Evolutionary conservation across 2,329 filamentous ascomycete species (phyloP).

Genomic region (Zasmidium cellare): DNA sequence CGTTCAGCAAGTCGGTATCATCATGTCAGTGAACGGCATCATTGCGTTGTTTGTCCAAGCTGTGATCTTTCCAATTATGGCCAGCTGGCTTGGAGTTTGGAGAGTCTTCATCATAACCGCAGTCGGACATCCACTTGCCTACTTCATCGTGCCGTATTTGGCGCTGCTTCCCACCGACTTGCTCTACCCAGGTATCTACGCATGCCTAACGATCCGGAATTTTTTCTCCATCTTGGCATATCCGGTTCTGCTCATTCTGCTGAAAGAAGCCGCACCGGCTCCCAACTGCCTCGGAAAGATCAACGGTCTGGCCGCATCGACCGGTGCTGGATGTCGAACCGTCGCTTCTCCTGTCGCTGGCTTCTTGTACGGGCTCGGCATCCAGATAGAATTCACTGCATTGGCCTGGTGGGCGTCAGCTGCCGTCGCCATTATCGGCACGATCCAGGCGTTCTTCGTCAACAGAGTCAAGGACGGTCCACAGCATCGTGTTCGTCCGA

Average conservation of each 20-base stretch:
- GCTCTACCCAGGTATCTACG: conserved; percentile 64
- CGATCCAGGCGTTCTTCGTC: conserved; percentile 58
- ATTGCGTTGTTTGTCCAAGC: conserved; percentile 74
- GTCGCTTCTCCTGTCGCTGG: conserved; percentile 68
- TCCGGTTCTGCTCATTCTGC: conserved; percentile 67
- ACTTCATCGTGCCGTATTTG: conserved; percentile 69
- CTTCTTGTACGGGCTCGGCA: conserved; percentile 64
- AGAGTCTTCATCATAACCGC: conserved; percentile 65
- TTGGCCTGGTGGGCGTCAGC: conserved; percentile 64
- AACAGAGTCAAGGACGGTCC: conserved; percentile 48
- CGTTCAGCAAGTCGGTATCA: conserved; percentile 66
- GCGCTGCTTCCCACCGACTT: conserved; percentile 56
- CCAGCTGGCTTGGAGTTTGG: conserved; percentile 67
- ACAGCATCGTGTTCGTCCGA: conserved; percentile 26
- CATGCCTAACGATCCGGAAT: conserved; percentile 65
- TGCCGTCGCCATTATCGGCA: conserved; percentile 56
- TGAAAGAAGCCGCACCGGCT: conserved; percentile 70
- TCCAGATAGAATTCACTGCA: conserved; percentile 58
- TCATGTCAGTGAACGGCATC: conserved; percentile 68
- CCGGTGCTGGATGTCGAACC: conserved; percentile 70
- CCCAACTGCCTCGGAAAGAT: conserved; percentile 66
- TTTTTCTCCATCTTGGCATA: conserved; percentile 68
- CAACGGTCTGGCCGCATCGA: conserved; percentile 71
- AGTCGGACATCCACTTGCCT: conserved; percentile 65
- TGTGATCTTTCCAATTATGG: conserved; percentile 66